A percentile compares a stretch with the other conserved stretches of the same genome.
Conservation (phyloP, 129 eudicot species). For the Tanacetum coccineum region DNA sequence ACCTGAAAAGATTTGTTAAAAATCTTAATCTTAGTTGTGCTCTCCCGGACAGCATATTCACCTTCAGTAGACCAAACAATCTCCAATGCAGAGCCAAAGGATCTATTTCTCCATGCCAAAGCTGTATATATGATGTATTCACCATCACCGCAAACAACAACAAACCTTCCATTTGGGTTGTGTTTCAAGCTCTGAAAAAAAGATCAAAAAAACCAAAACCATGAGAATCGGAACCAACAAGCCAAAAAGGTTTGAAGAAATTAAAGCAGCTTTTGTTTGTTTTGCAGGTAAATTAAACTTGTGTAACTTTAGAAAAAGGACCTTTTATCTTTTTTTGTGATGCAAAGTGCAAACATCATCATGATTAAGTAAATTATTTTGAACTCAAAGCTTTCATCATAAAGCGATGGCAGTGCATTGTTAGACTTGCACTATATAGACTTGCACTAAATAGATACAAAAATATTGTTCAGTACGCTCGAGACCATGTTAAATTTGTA, state of each 20-base stretch:
- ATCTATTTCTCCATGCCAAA: constrained; percentile 95
- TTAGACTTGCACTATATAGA: no score
- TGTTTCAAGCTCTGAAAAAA: constrained; percentile 78
- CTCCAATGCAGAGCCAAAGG: constrained; percentile 94
- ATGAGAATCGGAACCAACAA: constrained; percentile 12
- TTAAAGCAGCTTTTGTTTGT: not conserved
- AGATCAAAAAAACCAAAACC: constrained; percentile 5
- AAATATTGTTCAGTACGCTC: no score
- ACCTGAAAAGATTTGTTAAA: constrained; percentile 86
- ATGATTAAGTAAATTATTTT: no score
- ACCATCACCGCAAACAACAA: constrained; percentile 96
- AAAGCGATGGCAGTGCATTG: no score
- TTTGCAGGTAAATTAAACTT: not conserved
- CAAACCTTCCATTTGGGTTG: constrained; percentile 96
- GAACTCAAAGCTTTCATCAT: no score
- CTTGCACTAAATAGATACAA: no score
- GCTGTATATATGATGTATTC: constrained; percentile 93
- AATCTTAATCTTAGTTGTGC: constrained; percentile 89
- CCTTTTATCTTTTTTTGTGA: no score
- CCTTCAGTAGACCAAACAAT: constrained; percentile 95
- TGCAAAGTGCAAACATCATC: constrained; percentile 2
- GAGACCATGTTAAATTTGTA: no score
- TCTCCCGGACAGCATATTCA: constrained; percentile 94
- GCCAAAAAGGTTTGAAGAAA: constrained; percentile 9
- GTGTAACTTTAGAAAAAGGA: not conserved